Base-by-base conservation (phyloP, 108 stramenopile genomes). In the Seminavis robusta region DNA sequence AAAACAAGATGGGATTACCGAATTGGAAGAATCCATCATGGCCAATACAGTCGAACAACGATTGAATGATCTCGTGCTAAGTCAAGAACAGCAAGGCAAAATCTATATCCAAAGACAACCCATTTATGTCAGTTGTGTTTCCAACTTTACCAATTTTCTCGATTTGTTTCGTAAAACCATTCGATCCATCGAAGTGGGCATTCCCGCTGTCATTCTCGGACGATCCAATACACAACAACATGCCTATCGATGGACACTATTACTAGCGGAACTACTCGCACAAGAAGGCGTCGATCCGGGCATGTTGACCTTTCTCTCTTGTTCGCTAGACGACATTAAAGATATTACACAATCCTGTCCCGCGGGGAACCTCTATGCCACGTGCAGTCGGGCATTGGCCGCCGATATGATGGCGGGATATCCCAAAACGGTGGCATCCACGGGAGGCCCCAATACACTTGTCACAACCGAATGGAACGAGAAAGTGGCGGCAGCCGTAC, bases 401-500 rank as follows among this genome's bases (percentile, higher is more conserved):
- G 70, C 64, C 16, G 52, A 50, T 15, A 86, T 93, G 55, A 89
- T 72, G 51, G 53, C 61, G 7, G 62, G 59, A 7, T 85, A 88
- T 63, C 72, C 72, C 10, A 86, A 88, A 45, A 83, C 84, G 19
- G 56, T 94, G 20, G 76, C 86, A 41, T 80, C 77, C 11, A 94
- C 92, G 1, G 92, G 92, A 31, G 92, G 92, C n/a, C 92, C 92
- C 10, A 94, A 94, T 64, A 94, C 92, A 2, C 52, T 94, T 44
- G 55, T 90, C 16, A 65, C 81, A 5, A 63, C 72, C 20, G 80
- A 74, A 39, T 84, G 83, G 77, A 77, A 71, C 0, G 50, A 47
- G 11, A 36, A 46, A 0, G 74, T 85, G n/a, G 67, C 69, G 23
- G 72, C 78, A 34, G 92, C 92, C 8, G 79, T 88, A 31, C 56